Evolutionary conservation across 1,139 yeast genomes (phyloP).

Genomic region (Nakaseomyces kungkrabaensis): DNA sequence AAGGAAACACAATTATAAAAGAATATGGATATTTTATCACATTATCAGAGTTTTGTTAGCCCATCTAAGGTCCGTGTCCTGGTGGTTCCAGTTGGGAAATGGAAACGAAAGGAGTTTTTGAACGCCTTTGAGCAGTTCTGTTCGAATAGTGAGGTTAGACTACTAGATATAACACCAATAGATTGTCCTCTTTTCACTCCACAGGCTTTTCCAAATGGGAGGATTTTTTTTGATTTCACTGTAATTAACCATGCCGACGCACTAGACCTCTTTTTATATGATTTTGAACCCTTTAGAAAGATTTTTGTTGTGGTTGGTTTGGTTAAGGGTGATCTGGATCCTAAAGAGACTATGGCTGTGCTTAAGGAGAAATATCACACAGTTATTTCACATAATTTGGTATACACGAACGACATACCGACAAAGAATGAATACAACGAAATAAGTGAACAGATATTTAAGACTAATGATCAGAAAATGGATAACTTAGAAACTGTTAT

Average conservation of each 20-base stretch:
- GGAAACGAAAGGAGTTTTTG: conserved; percentile 40
- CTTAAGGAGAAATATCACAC: conserved; percentile 43
- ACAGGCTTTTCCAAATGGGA: conserved; percentile 72
- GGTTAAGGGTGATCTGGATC: conserved; percentile 24
- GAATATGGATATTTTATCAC: conserved; percentile 8
- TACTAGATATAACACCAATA: conserved; percentile 65
- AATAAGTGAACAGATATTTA: conserved; percentile 10
- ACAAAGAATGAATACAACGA: neutral
- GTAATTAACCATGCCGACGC: conserved; percentile 42
- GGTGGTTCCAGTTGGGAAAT: conserved; percentile 60
- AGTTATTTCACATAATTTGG: conserved; percentile 52
- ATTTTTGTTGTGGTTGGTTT: conserved; percentile 56
- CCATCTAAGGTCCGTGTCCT: conserved; percentile 63
- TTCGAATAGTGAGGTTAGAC: conserved; percentile 51
- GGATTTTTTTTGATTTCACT: conserved; percentile 39
- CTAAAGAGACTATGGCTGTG: conserved; percentile 28
- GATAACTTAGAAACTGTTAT: conserved; percentile 50
- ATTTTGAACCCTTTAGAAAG: conserved; percentile 82
- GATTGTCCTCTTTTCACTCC: conserved; percentile 64
- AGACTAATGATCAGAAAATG: conserved; percentile 9
- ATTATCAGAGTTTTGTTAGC: conserved; percentile 24
- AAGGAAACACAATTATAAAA: too few species aligned
- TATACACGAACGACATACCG: conserved; percentile 24
- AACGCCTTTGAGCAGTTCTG: conserved; percentile 39
- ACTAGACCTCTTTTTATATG: conserved; percentile 53